Evolutionary conservation across 2,329 filamentous ascomycete genomes (phyloP), one percentile per base, ranked within the genome.

Genomic region (Trichoderma aggressivum): DNA sequence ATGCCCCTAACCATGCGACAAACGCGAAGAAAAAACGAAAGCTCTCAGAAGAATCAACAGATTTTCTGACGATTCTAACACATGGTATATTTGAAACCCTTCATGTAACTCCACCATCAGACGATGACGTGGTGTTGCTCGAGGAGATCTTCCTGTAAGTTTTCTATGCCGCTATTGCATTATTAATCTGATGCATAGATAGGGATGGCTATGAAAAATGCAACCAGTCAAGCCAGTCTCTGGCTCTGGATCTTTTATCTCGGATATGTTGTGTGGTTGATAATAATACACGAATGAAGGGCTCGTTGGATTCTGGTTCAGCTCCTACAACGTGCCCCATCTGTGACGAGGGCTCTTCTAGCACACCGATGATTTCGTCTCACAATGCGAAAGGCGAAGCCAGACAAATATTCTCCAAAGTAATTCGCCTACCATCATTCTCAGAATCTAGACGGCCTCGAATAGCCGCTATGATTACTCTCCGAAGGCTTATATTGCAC

Each of bases 401-500:
- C 3, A 81, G 86, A 36, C 74, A 75, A 2, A 79, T 85, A 11
- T 86, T 91, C 71, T 76, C 78, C 14, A 83, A 80, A 28, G 74
- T 91, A 8, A 78, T 87, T 67, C 78, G 83, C 43, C 79, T 82
- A 2, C 76, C 82, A 1, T 76, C 77, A 10, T 88, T 91, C 72
- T 73, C 83, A 5, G 82, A 86, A 71, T 88, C 88, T 24, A 86
- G 86, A n/a, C 86, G 85, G 59, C 85, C 89, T 43, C 87, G 93
- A 60, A 85, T 97, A 50, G 84, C 89, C 72, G 90, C 91, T 11
- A 93, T 96, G 89, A 81, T 91, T 71, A 86, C 89, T 4, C 83
- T 97, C 62, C 89, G 90, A 74, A 88, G 90, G 59, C 82, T 96
- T 53, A 85, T 92, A 30, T 85, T 87, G 61, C 94, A 97, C 79